Conservation (phyloP, 257 asterid species). For the Parsonsia alboflavescens region DNA sequence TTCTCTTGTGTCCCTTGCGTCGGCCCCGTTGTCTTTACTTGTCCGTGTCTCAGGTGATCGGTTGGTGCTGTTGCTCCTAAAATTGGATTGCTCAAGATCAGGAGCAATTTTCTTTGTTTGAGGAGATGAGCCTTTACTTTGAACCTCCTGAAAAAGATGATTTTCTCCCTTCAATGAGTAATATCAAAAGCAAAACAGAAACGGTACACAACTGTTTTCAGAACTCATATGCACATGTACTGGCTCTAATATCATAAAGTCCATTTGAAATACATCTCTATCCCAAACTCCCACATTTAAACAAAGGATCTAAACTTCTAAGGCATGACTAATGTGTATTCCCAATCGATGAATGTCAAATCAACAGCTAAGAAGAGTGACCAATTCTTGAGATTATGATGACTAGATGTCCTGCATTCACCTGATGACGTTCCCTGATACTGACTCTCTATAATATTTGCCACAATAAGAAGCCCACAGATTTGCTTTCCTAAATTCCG, state of each 20-base stretch:
- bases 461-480: conserved; percentile 20
- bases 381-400: conserved; percentile 12
- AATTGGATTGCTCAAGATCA: conserved; percentile 26
- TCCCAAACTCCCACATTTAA: background rate
- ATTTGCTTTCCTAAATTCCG: conserved; percentile 26
- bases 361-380: conserved; percentile 8
- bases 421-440: conserved; percentile 22
- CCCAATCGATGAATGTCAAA: conserved; percentile 9
- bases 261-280: background rate
- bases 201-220: conserved; percentile 1
- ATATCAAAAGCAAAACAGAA: conserved; percentile 13
- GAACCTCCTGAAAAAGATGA: conserved; percentile 44
- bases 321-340: background rate
- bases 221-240: background rate
- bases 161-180: conserved; percentile 5
- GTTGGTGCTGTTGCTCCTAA: conserved; percentile 32
- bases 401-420: conserved; percentile 23
- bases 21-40: conserved; percentile 29
- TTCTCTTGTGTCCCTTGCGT: conserved; percentile 30
- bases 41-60: conserved; percentile 34
- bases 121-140: conserved; percentile 37
- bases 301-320: conserved; percentile 4
- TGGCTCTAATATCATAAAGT: background rate
- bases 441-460: conserved; percentile 19
- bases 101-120: conserved; percentile 32